Percentiles rank a stretch among this genome's conserved stretches.
Evolutionary conservation across 805 yeast species (phyloP).

Genomic region (Teunomyces aglyptinius): DNA sequence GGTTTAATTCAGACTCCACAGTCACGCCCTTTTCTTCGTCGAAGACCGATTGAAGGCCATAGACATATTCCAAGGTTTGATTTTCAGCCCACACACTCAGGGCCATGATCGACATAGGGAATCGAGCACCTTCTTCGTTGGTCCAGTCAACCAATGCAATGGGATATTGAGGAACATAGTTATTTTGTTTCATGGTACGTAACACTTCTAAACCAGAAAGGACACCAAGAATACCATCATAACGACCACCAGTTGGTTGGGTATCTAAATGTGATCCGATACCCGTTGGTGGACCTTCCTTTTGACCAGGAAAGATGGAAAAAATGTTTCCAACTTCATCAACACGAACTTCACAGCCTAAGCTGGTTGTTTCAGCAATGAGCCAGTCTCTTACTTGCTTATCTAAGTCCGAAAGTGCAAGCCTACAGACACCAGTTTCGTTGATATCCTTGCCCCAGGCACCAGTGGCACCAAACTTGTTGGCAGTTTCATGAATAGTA

Average conservation of each 20-base stretch:
- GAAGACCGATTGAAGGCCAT: slow-evolving; percentile 51
- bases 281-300: slow-evolving; percentile 51
- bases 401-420: slow-evolving; percentile 62
- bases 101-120: slow-evolving; percentile 66
- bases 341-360: slow-evolving; percentile 58
- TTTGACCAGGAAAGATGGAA: slow-evolving; percentile 58
- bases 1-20: slow-evolving; percentile 51
- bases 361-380: slow-evolving; percentile 44
- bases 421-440: slow-evolving; percentile 67
- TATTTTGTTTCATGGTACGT: slow-evolving; percentile 60
- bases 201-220: slow-evolving; percentile 64
- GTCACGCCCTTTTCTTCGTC: slow-evolving; percentile 42
- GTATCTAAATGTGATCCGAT: slow-evolving; percentile 77
- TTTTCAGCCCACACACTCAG: slow-evolving; percentile 66
- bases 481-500: slow-evolving; percentile 62
- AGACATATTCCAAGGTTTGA: slow-evolving; percentile 46
- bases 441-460: slow-evolving; percentile 56
- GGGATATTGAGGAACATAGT: slow-evolving; percentile 60
- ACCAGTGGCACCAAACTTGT: slow-evolving; percentile 57
- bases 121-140: slow-evolving; percentile 78
- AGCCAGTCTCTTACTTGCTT: slow-evolving; percentile 68
- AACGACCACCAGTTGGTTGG: slow-evolving; percentile 76
- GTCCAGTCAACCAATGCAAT: slow-evolving; percentile 68
- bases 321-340: slow-evolving; percentile 71
- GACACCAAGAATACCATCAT: slow-evolving; percentile 73